A percentile compares a stretch with the other conserved stretches of the same genome.
Conservation (phyloP, 257 asterid species). For the Henckelia pumila region DNA sequence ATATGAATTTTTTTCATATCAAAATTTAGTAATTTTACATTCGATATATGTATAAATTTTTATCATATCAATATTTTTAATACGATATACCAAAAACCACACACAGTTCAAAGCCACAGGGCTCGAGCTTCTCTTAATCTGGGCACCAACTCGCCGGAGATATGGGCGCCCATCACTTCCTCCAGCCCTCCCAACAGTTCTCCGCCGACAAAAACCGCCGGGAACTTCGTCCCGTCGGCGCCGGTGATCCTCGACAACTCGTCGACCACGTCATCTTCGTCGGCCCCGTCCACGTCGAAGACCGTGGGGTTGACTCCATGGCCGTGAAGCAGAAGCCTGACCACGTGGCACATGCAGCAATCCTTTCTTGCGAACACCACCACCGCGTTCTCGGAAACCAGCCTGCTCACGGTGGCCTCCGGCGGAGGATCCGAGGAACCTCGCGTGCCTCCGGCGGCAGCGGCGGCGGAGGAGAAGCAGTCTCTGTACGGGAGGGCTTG, state of each 20-base stretch:
- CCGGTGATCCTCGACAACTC: neutral
- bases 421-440: neutral
- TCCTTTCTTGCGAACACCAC: slow-evolving; percentile 36
- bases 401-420: slow-evolving; percentile 15
- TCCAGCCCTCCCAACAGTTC: slow-evolving; percentile 44
- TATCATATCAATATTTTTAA: too few species aligned
- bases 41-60: too few species aligned
- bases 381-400: slow-evolving; percentile 35
- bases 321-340: slow-evolving; percentile 37
- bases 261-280: slow-evolving; percentile 23
- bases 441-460: neutral
- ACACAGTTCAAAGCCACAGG: slow-evolving; percentile 45
- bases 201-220: slow-evolving; percentile 46
- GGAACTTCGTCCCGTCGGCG: slow-evolving; percentile 24
- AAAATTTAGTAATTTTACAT: too few species aligned
- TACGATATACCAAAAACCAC: too few species aligned
- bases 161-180: slow-evolving; percentile 39
- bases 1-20: too few species aligned
- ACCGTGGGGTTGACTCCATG: slow-evolving; percentile 40
- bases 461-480: neutral
- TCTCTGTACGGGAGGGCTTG: neutral
- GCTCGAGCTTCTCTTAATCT: slow-evolving; percentile 38
- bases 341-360: slow-evolving; percentile 51
- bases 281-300: slow-evolving; percentile 37
- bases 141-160: slow-evolving; percentile 47